A percentile compares a stretch with the other conserved stretches of the same genome.
Conservation (phyloP, 192 early-diverging fungal species). For the Radiomyces spectabilis region DNA sequence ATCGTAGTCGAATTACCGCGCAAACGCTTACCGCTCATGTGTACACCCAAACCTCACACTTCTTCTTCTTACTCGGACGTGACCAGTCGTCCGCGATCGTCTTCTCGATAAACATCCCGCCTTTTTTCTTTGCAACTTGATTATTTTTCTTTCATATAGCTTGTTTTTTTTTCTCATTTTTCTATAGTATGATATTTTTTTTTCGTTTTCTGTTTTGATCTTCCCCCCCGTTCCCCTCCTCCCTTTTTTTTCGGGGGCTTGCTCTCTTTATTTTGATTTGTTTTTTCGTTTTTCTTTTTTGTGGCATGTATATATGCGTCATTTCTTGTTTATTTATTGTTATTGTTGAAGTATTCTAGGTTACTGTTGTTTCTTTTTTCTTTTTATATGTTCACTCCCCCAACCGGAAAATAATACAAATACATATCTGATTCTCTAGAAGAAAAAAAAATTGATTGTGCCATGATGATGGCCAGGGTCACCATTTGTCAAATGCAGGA, state of each 20-base stretch:
- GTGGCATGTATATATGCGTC: conserved; percentile 1
- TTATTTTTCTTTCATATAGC: too few species aligned
- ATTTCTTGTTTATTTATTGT: too few species aligned
- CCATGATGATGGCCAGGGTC: too few species aligned
- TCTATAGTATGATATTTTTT: not conserved
- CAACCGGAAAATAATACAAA: too few species aligned
- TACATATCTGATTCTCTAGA: too few species aligned
- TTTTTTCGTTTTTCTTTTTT: conserved; percentile 2
- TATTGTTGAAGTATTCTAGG: too few species aligned
- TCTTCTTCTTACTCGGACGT: too few species aligned
- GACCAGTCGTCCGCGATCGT: not conserved
- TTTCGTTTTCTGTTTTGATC: not conserved
- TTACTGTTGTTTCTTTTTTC: not conserved
- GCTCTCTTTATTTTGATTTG: not conserved
- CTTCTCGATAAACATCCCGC: not conserved
- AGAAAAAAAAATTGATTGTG: too few species aligned
- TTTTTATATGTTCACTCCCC: not conserved
- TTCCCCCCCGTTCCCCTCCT: not conserved
- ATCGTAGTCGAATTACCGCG: conserved; percentile 55
- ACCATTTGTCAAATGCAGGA: too few species aligned
- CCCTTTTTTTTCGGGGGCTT: not conserved
- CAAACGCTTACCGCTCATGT: conserved; percentile 56
- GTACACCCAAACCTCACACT: conserved; percentile 29
- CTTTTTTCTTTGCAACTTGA: too few species aligned
- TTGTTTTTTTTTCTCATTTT: not conserved